A percentile compares a stretch with the other conserved stretches of the same genome.
Conservation (phyloP, 148 eudicot genomes). For the Fagopyrum homotropicum region DNA sequence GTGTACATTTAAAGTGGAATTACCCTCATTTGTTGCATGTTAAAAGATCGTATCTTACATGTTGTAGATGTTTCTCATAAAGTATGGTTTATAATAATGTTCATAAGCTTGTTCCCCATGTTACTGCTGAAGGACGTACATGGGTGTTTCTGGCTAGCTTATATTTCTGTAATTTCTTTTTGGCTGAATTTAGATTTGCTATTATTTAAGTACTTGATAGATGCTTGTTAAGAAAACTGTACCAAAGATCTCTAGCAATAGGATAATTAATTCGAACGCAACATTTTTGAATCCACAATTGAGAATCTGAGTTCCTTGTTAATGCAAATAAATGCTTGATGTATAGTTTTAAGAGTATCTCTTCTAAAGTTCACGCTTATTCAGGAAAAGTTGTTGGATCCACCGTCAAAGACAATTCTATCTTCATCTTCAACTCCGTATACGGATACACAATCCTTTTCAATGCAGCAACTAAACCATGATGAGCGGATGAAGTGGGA, state of each 20-base stretch:
- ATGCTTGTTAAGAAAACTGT: not conserved
- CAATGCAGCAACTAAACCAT: slow-evolving; percentile 40
- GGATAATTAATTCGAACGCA: not conserved
- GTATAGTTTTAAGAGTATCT: not conserved
- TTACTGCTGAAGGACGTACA: not conserved
- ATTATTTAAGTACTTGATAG: slow-evolving; percentile 6
- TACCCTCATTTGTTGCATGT: not conserved
- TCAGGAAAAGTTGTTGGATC: slow-evolving; percentile 66
- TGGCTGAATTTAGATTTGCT: not conserved
- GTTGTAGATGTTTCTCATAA: not conserved
- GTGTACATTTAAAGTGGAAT: not conserved
- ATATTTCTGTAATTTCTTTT: not conserved
- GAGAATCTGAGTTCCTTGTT: not conserved
- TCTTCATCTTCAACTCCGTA: slow-evolving; percentile 39
- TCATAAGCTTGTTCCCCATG: not conserved
- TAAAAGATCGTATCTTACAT: not conserved
- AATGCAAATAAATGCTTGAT: not conserved
- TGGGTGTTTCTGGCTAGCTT: not conserved
- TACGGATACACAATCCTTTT: slow-evolving; percentile 43
- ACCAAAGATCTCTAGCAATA: not conserved
- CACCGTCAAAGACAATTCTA: slow-evolving; percentile 40
- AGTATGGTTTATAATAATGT: not conserved
- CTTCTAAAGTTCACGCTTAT: slow-evolving; percentile 21
- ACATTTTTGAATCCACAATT: not conserved
- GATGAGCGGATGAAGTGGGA: slow-evolving; percentile 22